These are phyloP conservation scores for Zygosaccharomyces bisporus DNA, from an alignment of 805 yeast species.

Conservation along the genomic window DNA sequence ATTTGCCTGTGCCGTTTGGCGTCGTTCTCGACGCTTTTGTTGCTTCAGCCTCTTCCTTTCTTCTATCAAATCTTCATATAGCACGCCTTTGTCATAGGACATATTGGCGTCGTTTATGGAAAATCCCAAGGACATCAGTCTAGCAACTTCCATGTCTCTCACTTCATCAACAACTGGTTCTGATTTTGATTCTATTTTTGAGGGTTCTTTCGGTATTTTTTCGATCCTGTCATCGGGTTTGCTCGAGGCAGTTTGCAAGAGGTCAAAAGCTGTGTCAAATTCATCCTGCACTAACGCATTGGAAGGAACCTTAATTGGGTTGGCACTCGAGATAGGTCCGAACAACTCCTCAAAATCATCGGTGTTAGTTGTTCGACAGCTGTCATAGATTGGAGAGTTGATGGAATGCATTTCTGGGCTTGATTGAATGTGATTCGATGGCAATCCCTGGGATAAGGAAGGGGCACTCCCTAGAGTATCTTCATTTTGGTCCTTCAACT, in stretches of 20 bases:
- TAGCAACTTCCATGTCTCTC: conserved; percentile 36
- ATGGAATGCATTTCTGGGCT: too few relatives aligned
- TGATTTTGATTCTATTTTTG: conserved; percentile 3
- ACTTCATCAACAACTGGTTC: conserved; percentile 31
- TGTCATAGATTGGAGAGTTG: too few relatives aligned
- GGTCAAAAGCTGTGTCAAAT: conserved; percentile 25
- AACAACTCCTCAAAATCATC: conserved; percentile 26
- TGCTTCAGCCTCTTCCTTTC: conserved; percentile 3
- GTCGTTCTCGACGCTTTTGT: not conserved
- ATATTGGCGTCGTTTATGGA: conserved; percentile 24
- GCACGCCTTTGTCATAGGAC: conserved; percentile 24
- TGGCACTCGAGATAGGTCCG: conserved; percentile 10
- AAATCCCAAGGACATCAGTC: conserved; percentile 33
- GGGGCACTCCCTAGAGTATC: not conserved
- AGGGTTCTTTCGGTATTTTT: not conserved
- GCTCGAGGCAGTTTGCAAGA: conserved; percentile 10
- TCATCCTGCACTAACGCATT: conserved; percentile 15
- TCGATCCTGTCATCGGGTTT: not conserved
- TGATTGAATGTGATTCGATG: not conserved
- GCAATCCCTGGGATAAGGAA: not conserved
- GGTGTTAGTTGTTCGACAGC: too few relatives aligned
- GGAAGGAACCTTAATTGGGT: not conserved
- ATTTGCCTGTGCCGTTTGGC: not conserved
- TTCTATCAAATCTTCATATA: conserved; percentile 24
- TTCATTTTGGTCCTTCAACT: not conserved